Conservation (phyloP, 1,284 basidiomycete genomes). For the Tranzscheliella williamsii region DNA sequence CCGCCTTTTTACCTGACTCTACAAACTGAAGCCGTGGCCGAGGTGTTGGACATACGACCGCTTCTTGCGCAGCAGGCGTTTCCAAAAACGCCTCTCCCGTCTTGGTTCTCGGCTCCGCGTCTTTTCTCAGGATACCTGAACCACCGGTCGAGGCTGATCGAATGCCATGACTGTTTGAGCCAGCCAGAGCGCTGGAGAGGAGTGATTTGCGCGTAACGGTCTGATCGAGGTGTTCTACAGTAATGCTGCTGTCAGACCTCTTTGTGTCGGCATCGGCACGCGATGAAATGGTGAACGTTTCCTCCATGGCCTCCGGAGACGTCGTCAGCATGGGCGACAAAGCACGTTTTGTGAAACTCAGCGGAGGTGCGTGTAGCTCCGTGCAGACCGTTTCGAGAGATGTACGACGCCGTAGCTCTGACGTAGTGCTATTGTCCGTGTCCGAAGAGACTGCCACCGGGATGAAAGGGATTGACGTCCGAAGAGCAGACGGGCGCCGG, state of each 20-base stretch:
- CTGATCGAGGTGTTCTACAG: neutral
- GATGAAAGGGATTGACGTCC: neutral
- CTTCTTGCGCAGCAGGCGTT: neutral
- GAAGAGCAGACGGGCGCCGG: constrained; percentile 12
- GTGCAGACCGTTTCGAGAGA: neutral
- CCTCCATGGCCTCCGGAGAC: constrained; percentile 15
- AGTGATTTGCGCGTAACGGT: neutral
- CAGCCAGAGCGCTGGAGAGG: neutral
- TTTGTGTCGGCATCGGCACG: neutral
- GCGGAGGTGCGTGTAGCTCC: constrained; percentile 5
- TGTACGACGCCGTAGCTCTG: neutral
- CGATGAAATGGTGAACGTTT: constrained; percentile 2
- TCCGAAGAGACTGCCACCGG: neutral
- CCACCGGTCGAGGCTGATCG: neutral
- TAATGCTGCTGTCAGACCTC: neutral
- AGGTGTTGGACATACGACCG: neutral
- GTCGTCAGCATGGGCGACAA: constrained; percentile 15
- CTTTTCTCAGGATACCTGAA: neutral
- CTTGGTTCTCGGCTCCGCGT: neutral
- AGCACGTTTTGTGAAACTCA: constrained; percentile 23
- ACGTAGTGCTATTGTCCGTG: constrained; percentile 1
- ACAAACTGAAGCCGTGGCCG: constrained; percentile 27
- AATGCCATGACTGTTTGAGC: neutral
- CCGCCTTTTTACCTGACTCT: constrained; percentile 8
- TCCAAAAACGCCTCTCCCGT: constrained; percentile 4